phyloP scores from a whole-genome alignment of 1,284 basidiomycete genomes.

The Apiotrichum sp. region DNA sequence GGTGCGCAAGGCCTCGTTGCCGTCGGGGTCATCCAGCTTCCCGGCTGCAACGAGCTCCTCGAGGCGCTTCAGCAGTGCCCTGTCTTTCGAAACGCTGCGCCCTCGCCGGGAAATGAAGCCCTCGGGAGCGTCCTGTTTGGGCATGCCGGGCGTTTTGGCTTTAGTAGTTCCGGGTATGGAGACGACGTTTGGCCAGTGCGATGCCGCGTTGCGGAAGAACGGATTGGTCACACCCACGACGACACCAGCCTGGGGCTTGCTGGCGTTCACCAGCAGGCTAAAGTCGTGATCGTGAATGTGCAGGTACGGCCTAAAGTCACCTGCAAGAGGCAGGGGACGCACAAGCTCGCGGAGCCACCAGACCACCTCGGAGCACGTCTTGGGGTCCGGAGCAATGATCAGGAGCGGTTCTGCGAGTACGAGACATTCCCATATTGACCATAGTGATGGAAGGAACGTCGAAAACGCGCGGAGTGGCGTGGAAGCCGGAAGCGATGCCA shows the following conservation, averaged over 20 bases:
- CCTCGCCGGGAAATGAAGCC: conserved; percentile 71
- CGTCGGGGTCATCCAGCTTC: conserved; percentile 46
- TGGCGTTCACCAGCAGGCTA: conserved; percentile 65
- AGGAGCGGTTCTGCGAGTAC: conserved; percentile 82
- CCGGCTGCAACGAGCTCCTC: conserved; percentile 39
- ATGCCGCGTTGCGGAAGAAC: conserved; percentile 78
- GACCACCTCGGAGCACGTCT: conserved; percentile 66
- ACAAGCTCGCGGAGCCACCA: conserved; percentile 88
- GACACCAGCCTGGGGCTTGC: conserved; percentile 75
- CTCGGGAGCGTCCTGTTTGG: conserved; percentile 46
- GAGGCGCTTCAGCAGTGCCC: conserved; percentile 54
- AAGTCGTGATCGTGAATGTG: conserved; percentile 92
- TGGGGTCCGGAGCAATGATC: conserved; percentile 73
- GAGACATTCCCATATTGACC: conserved; percentile 90
- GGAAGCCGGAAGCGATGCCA: conserved; percentile 68
- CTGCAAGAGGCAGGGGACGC: conserved; percentile 78
- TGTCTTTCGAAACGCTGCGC: conserved; percentile 79
- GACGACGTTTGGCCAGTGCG: conserved; percentile 84
- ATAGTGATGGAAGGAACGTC: conserved; percentile 68
- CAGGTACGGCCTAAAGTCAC: conserved; percentile 87
- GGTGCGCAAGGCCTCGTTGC: conserved; percentile 61
- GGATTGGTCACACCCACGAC: conserved; percentile 92
- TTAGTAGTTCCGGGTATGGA: conserved; percentile 27
- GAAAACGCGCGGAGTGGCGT: conserved; percentile 68
- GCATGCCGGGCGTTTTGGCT: conserved; percentile 48